Evolutionary conservation across 2,329 filamentous ascomycete species (phyloP), one percentile per base, ranked within the genome.

Genomic region (Trichoderma sp.): DNA sequence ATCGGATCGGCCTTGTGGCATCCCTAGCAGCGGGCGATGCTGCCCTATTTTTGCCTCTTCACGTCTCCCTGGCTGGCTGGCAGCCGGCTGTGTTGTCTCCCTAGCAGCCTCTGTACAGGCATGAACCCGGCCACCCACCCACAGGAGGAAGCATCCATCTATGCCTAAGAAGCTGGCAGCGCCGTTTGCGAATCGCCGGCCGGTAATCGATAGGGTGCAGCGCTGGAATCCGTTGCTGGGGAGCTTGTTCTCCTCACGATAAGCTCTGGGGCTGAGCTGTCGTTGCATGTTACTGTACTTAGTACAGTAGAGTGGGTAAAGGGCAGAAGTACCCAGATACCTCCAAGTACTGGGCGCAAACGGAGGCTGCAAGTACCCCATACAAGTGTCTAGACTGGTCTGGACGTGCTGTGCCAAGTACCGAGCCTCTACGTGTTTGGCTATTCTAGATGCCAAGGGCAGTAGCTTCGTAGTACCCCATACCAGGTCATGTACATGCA

Each of bases 1-100:
- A 52, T 45, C 56, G 42, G 64, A 59, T 67, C 64, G 64, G 56
- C 54, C 34, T 52, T 59, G 53, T 32, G 32, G 12, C 48, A 35
- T 48, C 54, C 56, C 35, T 57, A 34, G 15, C 32, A 1, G 61
- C 50, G 50, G 50, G 35, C 45, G 48, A 35, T 42, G 29, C 25
- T 64, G 48, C 48, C 45, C 52, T 64, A 22, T 57, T 57, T 57
- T n/a, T 37, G n/a, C 32, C 53, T 37, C 53, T 57, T 57, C 34
- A 2, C 32, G 32, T 57, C 53, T 37, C 27, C 29, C 37, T 29
- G 25, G 37, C 42, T 57, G 53, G 37, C 53, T 29, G 58, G 42
- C 39, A 48, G 39, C 37, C n/a, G 29, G 17, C 19, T 29, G 39
- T 35, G 6, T 32, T 17, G 25, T 48, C 57, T 17, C 42, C 50